These are phyloP conservation scores for Albophoma yamanashiensis DNA, from an alignment of 2,329 filamentous ascomycete species.

Conservation along the genomic window DNA sequence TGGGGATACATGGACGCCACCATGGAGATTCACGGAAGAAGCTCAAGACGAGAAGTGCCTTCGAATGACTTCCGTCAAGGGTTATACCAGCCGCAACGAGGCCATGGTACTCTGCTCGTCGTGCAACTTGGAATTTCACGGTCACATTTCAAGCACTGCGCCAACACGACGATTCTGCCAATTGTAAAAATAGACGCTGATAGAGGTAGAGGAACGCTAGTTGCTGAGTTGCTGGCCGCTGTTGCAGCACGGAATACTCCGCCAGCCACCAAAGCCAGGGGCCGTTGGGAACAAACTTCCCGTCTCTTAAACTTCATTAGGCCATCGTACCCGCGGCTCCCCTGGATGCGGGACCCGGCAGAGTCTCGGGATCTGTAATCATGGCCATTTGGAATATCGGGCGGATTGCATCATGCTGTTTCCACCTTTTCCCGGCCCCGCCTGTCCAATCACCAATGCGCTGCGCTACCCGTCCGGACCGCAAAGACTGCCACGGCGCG, in stretches of 20 bases:
- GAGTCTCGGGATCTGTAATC: neutral
- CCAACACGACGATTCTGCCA: conserved; percentile 16
- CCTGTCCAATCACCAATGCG: neutral
- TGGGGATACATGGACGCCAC: conserved; percentile 36
- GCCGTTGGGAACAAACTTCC: neutral
- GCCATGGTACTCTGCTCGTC: conserved; percentile 44
- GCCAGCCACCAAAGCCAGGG: neutral
- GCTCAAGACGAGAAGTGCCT: conserved; percentile 33
- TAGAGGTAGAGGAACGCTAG: neutral
- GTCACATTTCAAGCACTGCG: conserved; percentile 17
- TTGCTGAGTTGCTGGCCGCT: neutral
- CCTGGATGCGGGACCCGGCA: neutral
- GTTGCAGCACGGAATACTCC: too few relatives aligned
- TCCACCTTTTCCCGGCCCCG: neutral
- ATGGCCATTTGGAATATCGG: neutral
- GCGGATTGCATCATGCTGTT: neutral
- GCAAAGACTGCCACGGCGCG: neutral
- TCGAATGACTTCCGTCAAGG: conserved; percentile 12
- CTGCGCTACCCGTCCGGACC: neutral
- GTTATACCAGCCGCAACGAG: too few relatives aligned
- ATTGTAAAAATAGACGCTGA: conserved; percentile 14
- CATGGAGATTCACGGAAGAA: conserved; percentile 32
- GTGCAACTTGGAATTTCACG: conserved; percentile 36
- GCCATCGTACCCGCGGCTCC: neutral
- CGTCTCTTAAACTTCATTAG: neutral